Conservation (phyloP, 345 rosid genomes). For the Syzygium aqueum region DNA sequence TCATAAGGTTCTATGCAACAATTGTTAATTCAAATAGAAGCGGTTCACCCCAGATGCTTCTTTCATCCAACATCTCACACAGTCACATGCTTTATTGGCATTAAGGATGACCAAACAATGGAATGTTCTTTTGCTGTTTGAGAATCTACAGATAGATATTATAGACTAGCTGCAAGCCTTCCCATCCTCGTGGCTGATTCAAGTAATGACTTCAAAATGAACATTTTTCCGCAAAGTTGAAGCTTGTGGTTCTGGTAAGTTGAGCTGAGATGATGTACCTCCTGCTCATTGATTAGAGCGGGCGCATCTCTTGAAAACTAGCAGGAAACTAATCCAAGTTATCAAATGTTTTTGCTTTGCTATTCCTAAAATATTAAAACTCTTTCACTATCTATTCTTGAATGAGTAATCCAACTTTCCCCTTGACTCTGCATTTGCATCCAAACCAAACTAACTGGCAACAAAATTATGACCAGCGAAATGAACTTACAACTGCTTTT, state of each 20-base stretch:
- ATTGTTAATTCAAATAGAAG: neutral
- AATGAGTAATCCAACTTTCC: neutral
- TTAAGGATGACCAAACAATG: neutral
- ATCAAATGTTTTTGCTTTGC: neutral
- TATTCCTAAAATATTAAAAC: neutral
- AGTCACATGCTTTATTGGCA: neutral
- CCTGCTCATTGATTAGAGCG: neutral
- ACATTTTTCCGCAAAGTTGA: neutral
- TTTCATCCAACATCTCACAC: neutral
- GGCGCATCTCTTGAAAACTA: neutral
- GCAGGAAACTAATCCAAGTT: neutral
- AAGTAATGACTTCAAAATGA: neutral
- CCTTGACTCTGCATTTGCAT: neutral
- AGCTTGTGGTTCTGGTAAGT: neutral
- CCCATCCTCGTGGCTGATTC: neutral
- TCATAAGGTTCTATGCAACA: neutral
- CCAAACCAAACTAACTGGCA: neutral
- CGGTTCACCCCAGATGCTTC: neutral
- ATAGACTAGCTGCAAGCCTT: neutral
- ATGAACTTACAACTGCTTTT: slow-evolving; percentile 28
- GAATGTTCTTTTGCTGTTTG: neutral
- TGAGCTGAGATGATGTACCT: neutral
- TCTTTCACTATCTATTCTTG: neutral
- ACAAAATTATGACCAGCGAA: neutral
- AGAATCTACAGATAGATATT: neutral